phyloP scores from a whole-genome alignment of 305 asterid species.

The Rubia balearica region DNA sequence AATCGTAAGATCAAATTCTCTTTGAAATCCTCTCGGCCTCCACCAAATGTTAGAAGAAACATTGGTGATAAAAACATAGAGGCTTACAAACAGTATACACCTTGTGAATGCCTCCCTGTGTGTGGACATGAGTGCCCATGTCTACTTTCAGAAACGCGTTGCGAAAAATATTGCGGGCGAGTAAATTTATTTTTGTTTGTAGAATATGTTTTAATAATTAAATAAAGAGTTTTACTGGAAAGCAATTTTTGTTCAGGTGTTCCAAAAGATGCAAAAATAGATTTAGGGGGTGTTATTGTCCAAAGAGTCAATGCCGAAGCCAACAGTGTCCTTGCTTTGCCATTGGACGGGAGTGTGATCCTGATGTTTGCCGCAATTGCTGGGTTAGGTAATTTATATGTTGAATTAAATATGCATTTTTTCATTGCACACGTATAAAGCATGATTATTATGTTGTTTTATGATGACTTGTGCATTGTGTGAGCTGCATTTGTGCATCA shows the following conservation, averaged over 20 bases:
- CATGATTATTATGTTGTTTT: background rate
- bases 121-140: conserved; percentile 97
- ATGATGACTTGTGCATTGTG: background rate
- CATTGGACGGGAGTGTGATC: conserved; percentile 99
- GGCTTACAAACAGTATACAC: conserved; percentile 64
- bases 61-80: conserved; percentile 70
- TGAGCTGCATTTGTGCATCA: too few relatives aligned
- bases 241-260: conserved; percentile 50
- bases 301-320: conserved; percentile 98
- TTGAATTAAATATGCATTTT: too few relatives aligned
- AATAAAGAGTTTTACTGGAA: background rate
- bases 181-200: conserved; percentile 12
- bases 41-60: conserved; percentile 89
- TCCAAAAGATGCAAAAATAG: conserved; percentile 90
- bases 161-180: conserved; percentile 99
- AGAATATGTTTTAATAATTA: background rate
- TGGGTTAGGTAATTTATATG: conserved; percentile 69
- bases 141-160: conserved; percentile 68
- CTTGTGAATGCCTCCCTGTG: conserved; percentile 72
- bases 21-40: conserved; percentile 95
- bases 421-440: background rate
- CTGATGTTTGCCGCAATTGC: conserved; percentile 98
- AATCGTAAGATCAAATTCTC: conserved; percentile 86
- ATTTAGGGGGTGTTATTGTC: conserved; percentile 97
- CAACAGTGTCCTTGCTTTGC: conserved; percentile 99